phyloP scores from a whole-genome alignment of 1,139 yeast species.

The Arxiozyma heterogenica region DNA sequence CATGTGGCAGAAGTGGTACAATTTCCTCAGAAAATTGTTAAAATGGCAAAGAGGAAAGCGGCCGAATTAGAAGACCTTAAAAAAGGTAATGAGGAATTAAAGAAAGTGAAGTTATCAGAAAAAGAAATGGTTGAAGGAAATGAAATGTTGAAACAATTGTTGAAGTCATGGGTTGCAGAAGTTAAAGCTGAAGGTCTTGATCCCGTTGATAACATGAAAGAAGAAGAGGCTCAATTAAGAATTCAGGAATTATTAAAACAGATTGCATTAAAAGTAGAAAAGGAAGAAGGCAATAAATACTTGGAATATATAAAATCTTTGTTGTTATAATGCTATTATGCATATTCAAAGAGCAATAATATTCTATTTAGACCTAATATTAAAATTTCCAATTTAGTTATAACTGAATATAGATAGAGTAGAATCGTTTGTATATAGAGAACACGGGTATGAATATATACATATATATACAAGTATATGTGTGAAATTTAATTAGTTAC shows the following conservation, averaged over 20 bases:
- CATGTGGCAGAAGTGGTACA: slow-evolving; percentile 95
- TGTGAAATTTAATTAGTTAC: neutral
- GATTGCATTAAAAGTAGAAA: slow-evolving; percentile 11
- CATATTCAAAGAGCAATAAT: neutral
- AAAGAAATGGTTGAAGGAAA: slow-evolving; percentile 53
- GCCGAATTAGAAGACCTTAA: slow-evolving; percentile 70
- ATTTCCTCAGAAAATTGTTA: slow-evolving; percentile 78
- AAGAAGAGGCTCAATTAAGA: slow-evolving; percentile 18
- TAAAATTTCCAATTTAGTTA: neutral
- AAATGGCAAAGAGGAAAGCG: slow-evolving; percentile 94
- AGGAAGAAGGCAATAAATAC: slow-evolving; percentile 14
- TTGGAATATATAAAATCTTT: slow-evolving; percentile 15
- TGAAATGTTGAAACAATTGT: slow-evolving; percentile 42
- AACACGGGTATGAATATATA: neutral
- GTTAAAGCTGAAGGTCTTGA: slow-evolving; percentile 36
- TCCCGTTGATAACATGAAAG: slow-evolving; percentile 15
- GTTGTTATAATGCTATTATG: slow-evolving; percentile 4
- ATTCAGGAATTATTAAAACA: slow-evolving; percentile 18
- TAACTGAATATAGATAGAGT: neutral
- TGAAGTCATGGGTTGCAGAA: slow-evolving; percentile 52
- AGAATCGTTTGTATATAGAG: neutral
- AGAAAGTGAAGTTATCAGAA: slow-evolving; percentile 44
- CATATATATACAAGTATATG: neutral
- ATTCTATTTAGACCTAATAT: neutral
- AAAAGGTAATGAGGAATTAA: slow-evolving; percentile 33